Evolutionary conservation across 805 yeast genomes (phyloP), one percentile per base, ranked within the genome.

Genomic region (Candida pini): DNA sequence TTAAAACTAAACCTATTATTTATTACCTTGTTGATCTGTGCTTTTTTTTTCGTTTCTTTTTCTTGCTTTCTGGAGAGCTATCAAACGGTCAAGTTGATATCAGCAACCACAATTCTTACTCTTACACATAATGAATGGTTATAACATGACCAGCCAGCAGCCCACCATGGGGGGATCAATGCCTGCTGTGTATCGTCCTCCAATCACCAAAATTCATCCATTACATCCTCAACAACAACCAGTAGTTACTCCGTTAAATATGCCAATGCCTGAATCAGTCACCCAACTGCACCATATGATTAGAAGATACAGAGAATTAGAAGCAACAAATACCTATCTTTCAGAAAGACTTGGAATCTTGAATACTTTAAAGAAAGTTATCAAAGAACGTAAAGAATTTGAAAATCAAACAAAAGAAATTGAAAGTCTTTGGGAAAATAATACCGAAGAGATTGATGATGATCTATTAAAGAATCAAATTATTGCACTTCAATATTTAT

Each of bases 401-500:
- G 48, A 46, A 10, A 36, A 44, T 4, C 58, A 60, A 18, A 33
- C 53, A 9, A 41, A 48, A 3, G 48, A 48, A 16, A 28, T 71
- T 10, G 62, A 65, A 29, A 31, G 40, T 12, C 27, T 39, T 9
- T 53, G 53, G 58, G 20, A 36, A 9, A 31, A 47, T 16, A 50
- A 55, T 35, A 47, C 40, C 14, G 51, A 55, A 32, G 39, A 50
- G 5, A 64, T 75, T 26, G 75, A 78, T 45, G 43, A 60, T 5
- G 66, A 59, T 3, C 48, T 77, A 12, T 58, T 84, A 33, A 60
- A 66, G 28, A 69, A 73, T 38, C 94, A 84, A 53, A 53, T 84
- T 15, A 56, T 74, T 13, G 81, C 80, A 0, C 66, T 82, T 33
- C 84, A 82, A 49, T 50, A 81, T 13, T 56, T 84, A 26, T 72